Evolutionary conservation across 163 green algal genomes (phyloP).

Genomic region (Scenedesmus sp.): DNA sequence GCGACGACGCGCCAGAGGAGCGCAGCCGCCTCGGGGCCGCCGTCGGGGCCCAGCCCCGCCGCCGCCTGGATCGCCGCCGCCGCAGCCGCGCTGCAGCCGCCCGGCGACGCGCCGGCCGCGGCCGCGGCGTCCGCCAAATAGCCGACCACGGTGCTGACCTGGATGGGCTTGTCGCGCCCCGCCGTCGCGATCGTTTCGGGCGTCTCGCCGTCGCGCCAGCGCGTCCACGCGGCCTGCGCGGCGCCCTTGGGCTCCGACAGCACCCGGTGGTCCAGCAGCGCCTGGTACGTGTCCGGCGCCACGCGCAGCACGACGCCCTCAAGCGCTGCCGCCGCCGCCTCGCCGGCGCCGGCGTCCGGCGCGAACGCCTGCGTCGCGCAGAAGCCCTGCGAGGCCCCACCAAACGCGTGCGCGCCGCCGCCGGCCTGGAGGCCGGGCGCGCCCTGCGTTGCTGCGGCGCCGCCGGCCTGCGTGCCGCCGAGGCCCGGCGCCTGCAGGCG

Average conservation of each 20-base stretch:
- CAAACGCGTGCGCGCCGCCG: too few relatives aligned
- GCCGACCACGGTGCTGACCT: slow-evolving; percentile 34
- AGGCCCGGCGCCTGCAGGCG: too few relatives aligned
- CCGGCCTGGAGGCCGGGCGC: too few relatives aligned
- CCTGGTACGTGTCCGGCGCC: background rate
- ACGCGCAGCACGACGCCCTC: background rate
- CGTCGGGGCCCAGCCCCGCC: slow-evolving; percentile 2
- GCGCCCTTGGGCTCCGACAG: slow-evolving; percentile 35
- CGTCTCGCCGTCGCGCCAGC: slow-evolving; percentile 8
- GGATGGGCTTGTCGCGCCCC: too few relatives aligned
- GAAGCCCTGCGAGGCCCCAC: background rate
- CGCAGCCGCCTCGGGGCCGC: background rate
- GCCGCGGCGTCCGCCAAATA: slow-evolving; percentile 39
- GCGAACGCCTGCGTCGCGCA: too few relatives aligned
- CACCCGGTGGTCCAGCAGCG: slow-evolving; percentile 22
- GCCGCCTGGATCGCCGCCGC: slow-evolving; percentile 25
- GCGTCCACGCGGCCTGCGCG: slow-evolving; percentile 5
- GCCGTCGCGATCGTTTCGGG: slow-evolving; percentile 7
- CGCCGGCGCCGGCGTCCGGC: too few relatives aligned
- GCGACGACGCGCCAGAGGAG: slow-evolving; percentile 29
- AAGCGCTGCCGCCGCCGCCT: too few relatives aligned
- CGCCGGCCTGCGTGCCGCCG: too few relatives aligned
- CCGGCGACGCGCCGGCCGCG: background rate
- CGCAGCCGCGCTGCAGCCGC: background rate
- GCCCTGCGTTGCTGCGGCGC: too few relatives aligned